A percentile compares a stretch with the other conserved stretches of the same genome.
These are phyloP conservation scores for Solanum sparsipilum DNA, from an alignment of 257 asterid species.

Conservation along the genomic window DNA sequence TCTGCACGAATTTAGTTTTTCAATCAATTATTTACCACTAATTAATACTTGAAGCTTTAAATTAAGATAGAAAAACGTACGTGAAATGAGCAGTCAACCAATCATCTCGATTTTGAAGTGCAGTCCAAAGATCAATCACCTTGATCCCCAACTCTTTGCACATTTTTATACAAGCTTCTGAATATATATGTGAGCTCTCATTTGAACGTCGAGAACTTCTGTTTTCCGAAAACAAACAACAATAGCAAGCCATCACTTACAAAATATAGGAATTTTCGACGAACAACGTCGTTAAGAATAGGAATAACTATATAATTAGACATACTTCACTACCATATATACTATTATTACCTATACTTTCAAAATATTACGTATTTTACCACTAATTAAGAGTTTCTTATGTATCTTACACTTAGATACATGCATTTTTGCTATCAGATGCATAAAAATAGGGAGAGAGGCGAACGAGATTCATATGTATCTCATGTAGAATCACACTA, in stretches of 20 bases:
- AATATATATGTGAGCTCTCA: constrained; percentile 33
- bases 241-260: neutral
- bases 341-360: too few species aligned
- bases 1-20: neutral
- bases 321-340: too few species aligned
- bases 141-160: constrained; percentile 43
- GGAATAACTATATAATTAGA: too few species aligned
- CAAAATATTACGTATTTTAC: too few species aligned
- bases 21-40: neutral
- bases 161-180: constrained; percentile 41
- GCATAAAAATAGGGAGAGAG: too few species aligned
- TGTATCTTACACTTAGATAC: too few species aligned
- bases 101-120: constrained; percentile 32
- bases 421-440: too few species aligned
- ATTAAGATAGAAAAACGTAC: constrained; percentile 11
- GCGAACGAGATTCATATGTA: too few species aligned
- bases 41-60: neutral
- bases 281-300: neutral
- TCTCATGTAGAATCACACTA: too few species aligned
- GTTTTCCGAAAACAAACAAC: neutral
- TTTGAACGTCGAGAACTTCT: constrained; percentile 12
- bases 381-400: too few species aligned
- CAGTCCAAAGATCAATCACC: constrained; percentile 43
- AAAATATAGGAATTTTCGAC: too few species aligned
- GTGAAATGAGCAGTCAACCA: constrained; percentile 41